Evolutionary conservation across 2,329 filamentous ascomycete genomes (phyloP), one percentile per base, ranked within the genome.

Genomic region (Fusarium setosum): DNA sequence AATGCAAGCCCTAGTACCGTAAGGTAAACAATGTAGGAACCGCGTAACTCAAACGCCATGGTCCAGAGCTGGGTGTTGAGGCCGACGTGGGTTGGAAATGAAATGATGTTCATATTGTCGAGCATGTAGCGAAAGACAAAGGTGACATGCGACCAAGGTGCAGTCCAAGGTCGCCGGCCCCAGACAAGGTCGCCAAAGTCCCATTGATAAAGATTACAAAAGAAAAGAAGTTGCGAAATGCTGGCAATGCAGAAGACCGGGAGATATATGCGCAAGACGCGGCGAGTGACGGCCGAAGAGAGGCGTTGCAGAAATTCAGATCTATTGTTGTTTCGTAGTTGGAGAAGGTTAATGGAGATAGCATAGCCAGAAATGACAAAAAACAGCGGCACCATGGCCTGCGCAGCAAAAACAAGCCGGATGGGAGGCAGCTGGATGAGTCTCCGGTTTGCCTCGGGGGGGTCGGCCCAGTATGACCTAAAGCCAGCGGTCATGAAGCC

Each of bases 121-220:
- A 61, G 32, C 58, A 61, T 61, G 53, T 61, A 61, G 52, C 58
- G 45, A 34, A 61, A 61, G 38, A 61, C 47, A 56, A 41, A 61
- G 15, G 53, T 56, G 52, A 61, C 17, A 23, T 61, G 58, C 10
- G 38, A 37, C 58, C 58, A 61, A 17, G 58, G 58, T 7, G 58
- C 58, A 31, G 52, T 56, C 58, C 58, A 56, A 21, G 58, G 58
- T 32, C 44, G 41, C 9, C 58, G 58, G 34, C 47, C 52, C 40
- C 47, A 48, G 24, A 57, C 17, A 32, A 61, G 45, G 20, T 61
- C 58, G 12, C 58, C 58, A 61, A 61, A 61, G 3, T 52, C 34
- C 58, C 58, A 61, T 20, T 52, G 32, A 37, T 56, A 61, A 12
- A 61, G 10, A 24, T 61, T 52, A 20, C 31, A 52, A 13, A 61